Evolutionary conservation across 306 rosid genomes (phyloP), one percentile per base, ranked within the genome.

Genomic region (Alnus glutinosa): DNA sequence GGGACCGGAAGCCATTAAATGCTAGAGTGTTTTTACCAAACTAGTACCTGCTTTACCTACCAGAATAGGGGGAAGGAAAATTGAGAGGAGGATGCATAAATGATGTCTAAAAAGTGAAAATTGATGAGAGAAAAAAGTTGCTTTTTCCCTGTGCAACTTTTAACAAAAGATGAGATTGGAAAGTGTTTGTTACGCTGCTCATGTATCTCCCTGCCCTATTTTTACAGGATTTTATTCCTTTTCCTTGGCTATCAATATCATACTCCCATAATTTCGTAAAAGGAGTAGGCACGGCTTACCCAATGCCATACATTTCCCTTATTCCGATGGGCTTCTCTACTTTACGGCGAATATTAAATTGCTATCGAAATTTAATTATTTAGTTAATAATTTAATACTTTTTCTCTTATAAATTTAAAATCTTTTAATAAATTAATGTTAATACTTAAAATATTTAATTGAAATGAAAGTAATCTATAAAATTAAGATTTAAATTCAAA

Each of bases 181-280:
- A 75, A 54, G 42, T 32, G 66, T 71, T 81, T 58, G 52, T 61
- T 34, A 47, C 39, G 18, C 70, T 15, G 28, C 59, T 44, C 44
- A 73, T 52, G 74, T 46, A 28, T 73, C 59, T 50, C n/a, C 30
- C 51, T 44, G 55, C 57, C 79, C 73, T 48, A 74, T 36, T 13
- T 34, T 13, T 34, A 67, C 68, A 34, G 82, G 76, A 67, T 82
- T 67, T 59, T 73, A 50, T 78, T 74, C 76, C 18, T 39, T 83
- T 66, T 74, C 79, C 32, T 57, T 68, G 44, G 34, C 71, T 11
- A 63, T 4, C 39, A n/a, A 36, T 36, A 36, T 36, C 5, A 39
- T 39, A 39, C 44, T 77, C 71, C 74, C 28, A 49, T 12, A 49
- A 37, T 34, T 6, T 66, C 14, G 55, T 54, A 28, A 55, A 16